Percentiles rank a stretch among this genome's conserved stretches.
Conservation (phyloP, 495 filamentous ascomycete species). For the Tricharina praecox region DNA sequence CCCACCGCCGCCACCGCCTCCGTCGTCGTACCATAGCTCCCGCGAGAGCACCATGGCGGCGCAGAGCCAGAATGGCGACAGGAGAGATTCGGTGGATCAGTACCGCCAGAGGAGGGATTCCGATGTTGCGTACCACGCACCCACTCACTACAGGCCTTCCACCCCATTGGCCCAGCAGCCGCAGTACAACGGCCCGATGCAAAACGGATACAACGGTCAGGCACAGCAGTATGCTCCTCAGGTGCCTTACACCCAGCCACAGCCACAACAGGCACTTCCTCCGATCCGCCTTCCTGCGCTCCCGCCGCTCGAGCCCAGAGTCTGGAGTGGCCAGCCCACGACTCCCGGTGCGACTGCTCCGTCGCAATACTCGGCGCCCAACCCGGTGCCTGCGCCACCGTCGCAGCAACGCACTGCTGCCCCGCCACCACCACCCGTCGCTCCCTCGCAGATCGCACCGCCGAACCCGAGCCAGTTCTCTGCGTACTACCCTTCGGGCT, state of each 20-base stretch:
- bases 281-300: constrained; percentile 17
- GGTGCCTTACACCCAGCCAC: neutral
- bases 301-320: constrained; percentile 15
- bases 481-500: constrained; percentile 13
- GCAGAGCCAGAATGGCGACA: constrained; percentile 14
- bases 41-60: constrained; percentile 11
- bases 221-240: constrained; percentile 1
- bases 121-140: constrained; percentile 12
- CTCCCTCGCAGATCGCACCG: neutral
- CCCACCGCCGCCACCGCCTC: neutral
- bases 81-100: constrained; percentile 21
- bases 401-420: neutral
- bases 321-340: constrained; percentile 21
- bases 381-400: neutral
- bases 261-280: constrained; percentile 14
- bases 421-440: neutral
- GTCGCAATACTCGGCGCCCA: constrained; percentile 2
- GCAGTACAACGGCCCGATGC: constrained; percentile 15
- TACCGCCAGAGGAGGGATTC: constrained; percentile 21
- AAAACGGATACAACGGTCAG: constrained; percentile 11
- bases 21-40: neutral
- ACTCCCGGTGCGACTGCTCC: constrained; percentile 19
- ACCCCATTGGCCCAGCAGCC: constrained; percentile 15
- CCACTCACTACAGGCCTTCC: constrained; percentile 2
- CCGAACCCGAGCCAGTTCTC: constrained; percentile 11